Conservation (phyloP, 2,329 filamentous ascomycete species). For the Monosporascus sp. region DNA sequence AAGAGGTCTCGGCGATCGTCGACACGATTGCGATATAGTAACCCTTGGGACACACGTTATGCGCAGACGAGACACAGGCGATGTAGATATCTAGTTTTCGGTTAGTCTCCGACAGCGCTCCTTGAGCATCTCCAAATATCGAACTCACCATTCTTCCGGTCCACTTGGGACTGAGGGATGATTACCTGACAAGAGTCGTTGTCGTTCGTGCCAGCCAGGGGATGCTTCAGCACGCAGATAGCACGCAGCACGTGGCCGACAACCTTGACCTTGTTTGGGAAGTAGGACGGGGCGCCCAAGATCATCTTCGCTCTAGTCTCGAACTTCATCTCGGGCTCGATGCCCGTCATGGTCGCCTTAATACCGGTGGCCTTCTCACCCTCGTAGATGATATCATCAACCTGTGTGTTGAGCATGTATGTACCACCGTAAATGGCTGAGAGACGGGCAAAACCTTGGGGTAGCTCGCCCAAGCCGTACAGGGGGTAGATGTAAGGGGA, state of each 20-base stretch:
- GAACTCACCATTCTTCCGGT: conserved; percentile 82
- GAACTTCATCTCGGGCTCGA: conserved; percentile 83
- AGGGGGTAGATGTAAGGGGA: conserved; percentile 99
- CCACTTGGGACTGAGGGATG: conserved; percentile 95
- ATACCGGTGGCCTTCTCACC: conserved; percentile 85
- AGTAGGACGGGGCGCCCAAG: conserved; percentile 94
- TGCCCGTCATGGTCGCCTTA: conserved; percentile 92
- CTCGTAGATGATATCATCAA: conserved; percentile 87
- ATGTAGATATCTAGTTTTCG: conserved; percentile 67
- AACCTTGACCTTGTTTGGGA: conserved; percentile 81
- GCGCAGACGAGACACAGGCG: conserved; percentile 87
- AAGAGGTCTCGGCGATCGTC: conserved; percentile 85
- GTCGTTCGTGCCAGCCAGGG: conserved; percentile 82
- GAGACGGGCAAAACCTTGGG: conserved; percentile 93
- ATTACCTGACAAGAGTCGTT: conserved; percentile 90
- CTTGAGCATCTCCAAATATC: not conserved
- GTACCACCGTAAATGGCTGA: conserved; percentile 98
- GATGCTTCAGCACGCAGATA: conserved; percentile 96
- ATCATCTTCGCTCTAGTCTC: conserved; percentile 96
- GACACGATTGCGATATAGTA: conserved; percentile 99
- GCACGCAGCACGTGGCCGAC: conserved; percentile 89
- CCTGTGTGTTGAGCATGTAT: conserved; percentile 96
- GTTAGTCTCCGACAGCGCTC: conserved; percentile 4
- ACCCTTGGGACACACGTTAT: conserved; percentile 97
- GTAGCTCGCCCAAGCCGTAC: conserved; percentile 94